phyloP scores from a whole-genome alignment of 768 basidiomycete genomes.

The Pleurotus platypus region DNA sequence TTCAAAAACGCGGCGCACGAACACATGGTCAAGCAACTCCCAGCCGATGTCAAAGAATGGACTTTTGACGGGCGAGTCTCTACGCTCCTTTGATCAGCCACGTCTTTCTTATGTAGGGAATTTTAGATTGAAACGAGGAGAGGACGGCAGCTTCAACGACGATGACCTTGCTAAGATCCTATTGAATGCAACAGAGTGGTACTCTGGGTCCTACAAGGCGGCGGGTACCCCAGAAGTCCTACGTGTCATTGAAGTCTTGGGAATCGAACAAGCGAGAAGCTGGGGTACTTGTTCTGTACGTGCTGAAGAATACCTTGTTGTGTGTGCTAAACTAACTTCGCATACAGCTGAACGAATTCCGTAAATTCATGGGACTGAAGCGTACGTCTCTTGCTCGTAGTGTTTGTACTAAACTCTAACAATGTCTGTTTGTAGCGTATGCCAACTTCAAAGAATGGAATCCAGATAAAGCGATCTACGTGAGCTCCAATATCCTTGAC shows the following conservation, averaged over 20 bases:
- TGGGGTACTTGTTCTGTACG: slow-evolving; percentile 75
- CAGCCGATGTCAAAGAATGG: slow-evolving; percentile 43
- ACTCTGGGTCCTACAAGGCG: slow-evolving; percentile 64
- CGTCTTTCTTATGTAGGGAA: too few relatives aligned
- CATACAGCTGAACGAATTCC: slow-evolving; percentile 63
- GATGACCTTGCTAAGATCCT: slow-evolving; percentile 59
- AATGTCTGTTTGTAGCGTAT: slow-evolving; percentile 43
- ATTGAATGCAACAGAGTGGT: slow-evolving; percentile 54
- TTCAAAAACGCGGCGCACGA: slow-evolving; percentile 32
- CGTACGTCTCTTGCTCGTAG: slow-evolving; percentile 32
- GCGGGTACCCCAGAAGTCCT: slow-evolving; percentile 66
- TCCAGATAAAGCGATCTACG: slow-evolving; percentile 50
- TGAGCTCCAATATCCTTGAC: slow-evolving; percentile 22
- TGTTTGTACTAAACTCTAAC: neutral
- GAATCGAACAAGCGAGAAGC: slow-evolving; percentile 59
- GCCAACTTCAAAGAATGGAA: slow-evolving; percentile 71
- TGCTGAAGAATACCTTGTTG: neutral
- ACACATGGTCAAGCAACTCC: slow-evolving; percentile 19
- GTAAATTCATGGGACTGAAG: slow-evolving; percentile 67
- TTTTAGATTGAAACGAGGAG: slow-evolving; percentile 46
- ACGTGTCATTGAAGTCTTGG: slow-evolving; percentile 65
- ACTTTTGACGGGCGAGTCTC: slow-evolving; percentile 47
- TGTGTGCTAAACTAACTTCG: neutral
- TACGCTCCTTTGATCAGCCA: neutral
- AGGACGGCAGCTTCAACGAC: slow-evolving; percentile 58